Base-by-base conservation (phyloP, 306 rosid genomes). In the Phaseolus lunatus region DNA sequence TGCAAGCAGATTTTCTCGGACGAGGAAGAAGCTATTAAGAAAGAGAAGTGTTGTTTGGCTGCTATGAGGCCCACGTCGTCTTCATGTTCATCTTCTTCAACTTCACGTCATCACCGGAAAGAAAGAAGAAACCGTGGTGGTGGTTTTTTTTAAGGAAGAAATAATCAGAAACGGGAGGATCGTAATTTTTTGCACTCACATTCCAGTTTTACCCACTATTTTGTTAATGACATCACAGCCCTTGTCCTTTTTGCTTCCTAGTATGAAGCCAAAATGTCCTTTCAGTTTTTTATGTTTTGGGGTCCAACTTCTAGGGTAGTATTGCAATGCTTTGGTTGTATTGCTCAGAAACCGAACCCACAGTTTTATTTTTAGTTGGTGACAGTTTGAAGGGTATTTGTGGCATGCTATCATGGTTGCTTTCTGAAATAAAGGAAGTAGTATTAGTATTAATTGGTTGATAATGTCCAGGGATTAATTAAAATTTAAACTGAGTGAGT, bases 1-100 rank as follows among this genome's bases (percentile, higher is more conserved):
- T 89, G 88, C 86, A 86, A 89, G 85, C 98, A 96, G 81, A 96
- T 96, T 82, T 86, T 89, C 69, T 83, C 71, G 88, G 99, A 96
- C 58, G 97, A 92, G 79, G 94, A 89, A 80, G 97, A 91, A 39
- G 82, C 68, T 78, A 16, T 81, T 80, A 73, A 65, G 48, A 78
- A 80, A 44, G 85, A 81, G 7, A 84, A 87, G 65, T 85, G 88
- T 81, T 92, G 88, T 23, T 23, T 85, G 73, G 75, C 82, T 15
- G 89, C 90, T 3, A 84, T 66, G 52, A 81, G 43, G 20, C 83
- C 88, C 41, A 27, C 82, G 16, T 52, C 81, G 7, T 20, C 87
- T 0, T 43, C 87, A 0, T 26, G 87, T 0, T 66, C 92, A 5
- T 61, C 67, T n/a, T 50, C 95, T 20, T 86, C 93, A 6, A 72